Evolutionary conservation across 345 rosid species (phyloP).

Genomic region (Carallia brachiata): DNA sequence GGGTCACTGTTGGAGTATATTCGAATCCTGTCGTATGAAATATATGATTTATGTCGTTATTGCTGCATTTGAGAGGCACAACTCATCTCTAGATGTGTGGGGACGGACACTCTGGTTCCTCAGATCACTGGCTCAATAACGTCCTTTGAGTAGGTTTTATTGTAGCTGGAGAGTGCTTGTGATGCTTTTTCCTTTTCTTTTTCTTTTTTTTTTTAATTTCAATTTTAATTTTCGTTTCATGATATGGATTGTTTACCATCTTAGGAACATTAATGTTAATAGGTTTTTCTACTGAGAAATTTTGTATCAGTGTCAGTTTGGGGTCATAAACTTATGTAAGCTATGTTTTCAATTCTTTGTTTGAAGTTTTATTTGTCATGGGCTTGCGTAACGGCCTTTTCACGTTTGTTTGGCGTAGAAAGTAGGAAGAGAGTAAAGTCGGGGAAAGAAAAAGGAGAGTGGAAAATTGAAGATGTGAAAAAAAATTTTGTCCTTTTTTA

Average conservation of each 20-base stretch:
- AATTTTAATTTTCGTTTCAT: not conserved
- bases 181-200: constrained; percentile 17
- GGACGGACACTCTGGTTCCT: constrained; percentile 20
- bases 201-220: not conserved
- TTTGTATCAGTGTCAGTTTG: constrained; percentile 31
- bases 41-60: constrained; percentile 1
- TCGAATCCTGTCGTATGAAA: not conserved
- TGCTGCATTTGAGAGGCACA: constrained; percentile 1
- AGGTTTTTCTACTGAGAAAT: constrained; percentile 38
- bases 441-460: no score
- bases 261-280: constrained; percentile 36
- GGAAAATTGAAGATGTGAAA: no score
- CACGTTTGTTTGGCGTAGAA: not conserved
- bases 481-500: no score
- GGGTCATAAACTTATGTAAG: constrained; percentile 24
- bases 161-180: constrained; percentile 47
- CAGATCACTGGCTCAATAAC: constrained; percentile 20
- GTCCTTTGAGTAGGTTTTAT: constrained; percentile 26
- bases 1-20: constrained; percentile 20
- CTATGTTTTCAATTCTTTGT: constrained; percentile 23
- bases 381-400: not conserved
- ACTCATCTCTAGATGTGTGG: constrained; percentile 15
- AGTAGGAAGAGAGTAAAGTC: no score
- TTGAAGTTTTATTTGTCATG: not conserved
- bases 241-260: constrained; percentile 18